These are phyloP conservation scores for Dictyostelium discoideum DNA, from an alignment of 78 protist species.

Conservation along the genomic window dicty_2.7 NC_007091.3:4851501-4852000, in stretches of 20 bases:
- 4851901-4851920: constrained; percentile 88
- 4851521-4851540: constrained; percentile 23
- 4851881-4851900: constrained; percentile 89
- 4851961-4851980: constrained; percentile 86
- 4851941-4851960: constrained; percentile 54
- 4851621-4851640: constrained; percentile 11
- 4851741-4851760: constrained; percentile 68
- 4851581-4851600: constrained; percentile 49
- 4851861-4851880: constrained; percentile 72
- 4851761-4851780: constrained; percentile 89
- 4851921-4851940: constrained; percentile 90
- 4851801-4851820: constrained; percentile 91
- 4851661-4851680: background rate
- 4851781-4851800: constrained; percentile 89
- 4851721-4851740: constrained; percentile 64
- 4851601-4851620: constrained; percentile 1
- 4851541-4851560: constrained; percentile 61
- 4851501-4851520: background rate
- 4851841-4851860: constrained; percentile 34
- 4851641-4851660: constrained; percentile 39
- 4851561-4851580: constrained; percentile 62
- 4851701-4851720: constrained; percentile 64
- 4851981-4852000: constrained; percentile 90
- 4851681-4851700: constrained; percentile 19
- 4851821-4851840: constrained; percentile 73